Percentiles rank a stretch among this genome's conserved stretches.
Conservation (phyloP, 1,139 yeast species). For the Candida frijolesensis region DNA sequence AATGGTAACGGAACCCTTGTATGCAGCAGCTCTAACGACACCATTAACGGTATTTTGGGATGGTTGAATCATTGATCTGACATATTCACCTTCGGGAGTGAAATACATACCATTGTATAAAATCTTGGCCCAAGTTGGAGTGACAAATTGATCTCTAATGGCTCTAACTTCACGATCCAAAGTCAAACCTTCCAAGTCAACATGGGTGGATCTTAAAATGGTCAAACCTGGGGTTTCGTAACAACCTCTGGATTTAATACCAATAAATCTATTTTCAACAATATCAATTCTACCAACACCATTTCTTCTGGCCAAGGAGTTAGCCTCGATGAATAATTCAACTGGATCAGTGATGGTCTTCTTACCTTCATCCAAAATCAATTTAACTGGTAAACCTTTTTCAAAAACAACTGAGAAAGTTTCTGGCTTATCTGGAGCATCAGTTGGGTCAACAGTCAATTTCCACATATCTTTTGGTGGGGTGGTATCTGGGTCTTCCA, state of each 20-base stretch:
- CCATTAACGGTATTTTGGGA: conserved; percentile 96
- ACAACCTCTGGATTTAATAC: conserved; percentile 98
- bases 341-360: conserved; percentile 76
- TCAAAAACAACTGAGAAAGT: conserved; percentile 79
- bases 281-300: conserved; percentile 99
- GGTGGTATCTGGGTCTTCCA: conserved; percentile 96
- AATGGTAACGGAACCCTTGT: conserved; percentile 84
- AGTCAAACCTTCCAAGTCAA: conserved; percentile 95
- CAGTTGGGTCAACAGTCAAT: conserved; percentile 91
- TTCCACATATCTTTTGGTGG: conserved; percentile 99
- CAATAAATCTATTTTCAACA: conserved; percentile 98
- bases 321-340: conserved; percentile 89
- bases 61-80: conserved; percentile 89
- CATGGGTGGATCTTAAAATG: conserved; percentile 87
- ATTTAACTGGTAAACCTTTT: conserved; percentile 85
- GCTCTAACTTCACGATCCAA: conserved; percentile 98
- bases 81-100: conserved; percentile 97
- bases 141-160: conserved; percentile 93
- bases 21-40: conserved; percentile 88
- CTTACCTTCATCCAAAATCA: conserved; percentile 66
- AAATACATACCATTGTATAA: conserved; percentile 97
- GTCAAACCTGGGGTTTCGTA: conserved; percentile 99
- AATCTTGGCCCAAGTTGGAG: conserved; percentile 86
- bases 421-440: conserved; percentile 94
- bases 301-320: conserved; percentile 95